Evolutionary conservation across 2,329 filamentous ascomycete genomes (phyloP).

Genomic region (Ambrosiella xylebori): DNA sequence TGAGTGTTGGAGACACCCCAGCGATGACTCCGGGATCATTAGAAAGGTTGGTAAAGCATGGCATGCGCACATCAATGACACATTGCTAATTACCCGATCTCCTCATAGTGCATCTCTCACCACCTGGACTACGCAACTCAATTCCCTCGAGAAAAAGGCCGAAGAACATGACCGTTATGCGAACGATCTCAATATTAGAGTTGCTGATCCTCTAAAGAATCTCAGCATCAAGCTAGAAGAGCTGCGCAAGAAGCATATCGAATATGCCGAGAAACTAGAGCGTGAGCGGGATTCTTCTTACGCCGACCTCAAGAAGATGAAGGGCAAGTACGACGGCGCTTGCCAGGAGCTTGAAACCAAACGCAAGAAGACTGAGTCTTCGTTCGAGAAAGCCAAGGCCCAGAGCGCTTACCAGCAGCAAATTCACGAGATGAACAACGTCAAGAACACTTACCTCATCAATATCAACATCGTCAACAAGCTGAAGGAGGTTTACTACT

Average conservation of each 20-base stretch:
- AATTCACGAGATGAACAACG: conserved; percentile 86
- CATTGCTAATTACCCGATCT: not conserved
- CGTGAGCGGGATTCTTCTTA: conserved; percentile 77
- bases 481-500: conserved; percentile 92
- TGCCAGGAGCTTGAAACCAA: conserved; percentile 91
- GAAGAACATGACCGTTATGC: conserved; percentile 77
- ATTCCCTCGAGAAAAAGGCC: conserved; percentile 72
- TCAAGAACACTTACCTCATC: conserved; percentile 96
- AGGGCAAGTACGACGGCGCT: conserved; percentile 78
- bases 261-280: conserved; percentile 77
- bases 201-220: conserved; percentile 74
- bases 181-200: conserved; percentile 56
- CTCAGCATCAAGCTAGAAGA: conserved; percentile 68
- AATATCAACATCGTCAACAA: conserved; percentile 94
- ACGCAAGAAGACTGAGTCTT: conserved; percentile 84
- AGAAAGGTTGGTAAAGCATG: conserved; percentile 43
- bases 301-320: conserved; percentile 71
- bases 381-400: conserved; percentile 89
- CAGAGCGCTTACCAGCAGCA: conserved; percentile 86
- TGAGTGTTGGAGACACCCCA: conserved; percentile 89
- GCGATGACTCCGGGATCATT: conserved; percentile 87
- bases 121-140: conserved; percentile 90
- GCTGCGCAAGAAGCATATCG: conserved; percentile 73
- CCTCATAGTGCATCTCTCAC: conserved; percentile 66
- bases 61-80: not conserved